phyloP scores from a whole-genome alignment of 768 basidiomycete species.

The Trametes punicea region DNA sequence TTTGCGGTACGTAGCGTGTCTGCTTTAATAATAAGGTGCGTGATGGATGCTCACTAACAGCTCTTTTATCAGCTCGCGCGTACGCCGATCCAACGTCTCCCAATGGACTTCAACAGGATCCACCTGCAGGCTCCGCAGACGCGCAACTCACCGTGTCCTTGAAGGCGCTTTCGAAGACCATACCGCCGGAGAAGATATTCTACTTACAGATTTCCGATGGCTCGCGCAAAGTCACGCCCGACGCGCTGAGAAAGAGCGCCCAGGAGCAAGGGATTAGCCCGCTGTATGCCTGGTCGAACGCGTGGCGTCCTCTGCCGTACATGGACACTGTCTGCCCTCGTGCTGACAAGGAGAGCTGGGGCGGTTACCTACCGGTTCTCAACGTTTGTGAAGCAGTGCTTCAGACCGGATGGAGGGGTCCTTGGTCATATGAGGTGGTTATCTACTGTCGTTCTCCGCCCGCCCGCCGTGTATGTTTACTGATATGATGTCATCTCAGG shows the following conservation, averaged over 20 bases:
- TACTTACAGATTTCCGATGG: constrained; percentile 34
- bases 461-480: not conserved
- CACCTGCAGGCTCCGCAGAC: constrained; percentile 13
- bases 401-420: constrained; percentile 30
- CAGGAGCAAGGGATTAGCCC: constrained; percentile 24
- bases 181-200: constrained; percentile 29
- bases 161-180: constrained; percentile 18
- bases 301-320: constrained; percentile 29
- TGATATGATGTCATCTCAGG: not conserved
- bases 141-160: constrained; percentile 22
- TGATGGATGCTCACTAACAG: not conserved
- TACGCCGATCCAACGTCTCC: constrained; percentile 26
- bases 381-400: constrained; percentile 28
- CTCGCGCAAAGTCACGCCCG: constrained; percentile 20
- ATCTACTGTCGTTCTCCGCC: not conserved
- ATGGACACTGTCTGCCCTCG: constrained; percentile 21
- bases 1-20: constrained; percentile 23
- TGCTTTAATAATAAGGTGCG: not conserved
- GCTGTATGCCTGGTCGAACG: constrained; percentile 30
- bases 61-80: constrained; percentile 21
- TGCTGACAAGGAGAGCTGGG: constrained; percentile 10
- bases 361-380: constrained; percentile 28
- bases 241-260: constrained; percentile 18
- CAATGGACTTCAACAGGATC: constrained; percentile 12
- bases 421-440: constrained; percentile 30